These are phyloP conservation scores for Carex littledalei DNA, from an alignment of 176 grass and related monocot species.

Conservation along the genomic window DNA sequence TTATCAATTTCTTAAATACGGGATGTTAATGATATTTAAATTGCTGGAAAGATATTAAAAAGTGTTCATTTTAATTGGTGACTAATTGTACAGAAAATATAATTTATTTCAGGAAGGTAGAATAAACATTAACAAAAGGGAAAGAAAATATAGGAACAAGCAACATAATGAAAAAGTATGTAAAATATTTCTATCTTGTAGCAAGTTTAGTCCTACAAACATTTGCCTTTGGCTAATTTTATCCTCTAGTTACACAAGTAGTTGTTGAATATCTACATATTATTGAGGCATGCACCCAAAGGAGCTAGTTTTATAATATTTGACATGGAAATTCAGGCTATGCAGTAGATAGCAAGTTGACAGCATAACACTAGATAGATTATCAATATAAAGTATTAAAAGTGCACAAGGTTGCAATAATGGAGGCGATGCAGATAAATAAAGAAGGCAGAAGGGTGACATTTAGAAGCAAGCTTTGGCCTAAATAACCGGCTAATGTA, in stretches of 20 bases:
- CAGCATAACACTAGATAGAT: background rate
- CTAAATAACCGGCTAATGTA: constrained; percentile 77
- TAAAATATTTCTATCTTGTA: background rate
- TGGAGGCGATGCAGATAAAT: constrained; percentile 70
- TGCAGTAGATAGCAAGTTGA: background rate
- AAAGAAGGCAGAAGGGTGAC: constrained; percentile 75
- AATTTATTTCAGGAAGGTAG: background rate
- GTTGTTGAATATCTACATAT: constrained; percentile 3
- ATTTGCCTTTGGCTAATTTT: background rate
- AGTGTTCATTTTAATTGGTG: no score
- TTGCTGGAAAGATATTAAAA: no score
- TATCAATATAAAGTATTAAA: constrained; percentile 72
- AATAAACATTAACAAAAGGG: background rate
- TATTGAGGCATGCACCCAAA: background rate
- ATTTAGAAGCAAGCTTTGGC: constrained; percentile 57
- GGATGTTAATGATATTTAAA: no score
- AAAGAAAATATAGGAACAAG: background rate
- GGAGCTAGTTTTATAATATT: background rate
- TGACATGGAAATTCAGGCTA: background rate
- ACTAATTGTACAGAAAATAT: background rate
- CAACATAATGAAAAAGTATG: background rate
- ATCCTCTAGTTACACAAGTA: background rate
- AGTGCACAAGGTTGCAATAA: constrained; percentile 56
- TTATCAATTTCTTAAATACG: no score
- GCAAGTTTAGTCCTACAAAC: background rate